Base-by-base conservation (phyloP, 208 protist genomes). In the Lotmaria passim region DNA sequence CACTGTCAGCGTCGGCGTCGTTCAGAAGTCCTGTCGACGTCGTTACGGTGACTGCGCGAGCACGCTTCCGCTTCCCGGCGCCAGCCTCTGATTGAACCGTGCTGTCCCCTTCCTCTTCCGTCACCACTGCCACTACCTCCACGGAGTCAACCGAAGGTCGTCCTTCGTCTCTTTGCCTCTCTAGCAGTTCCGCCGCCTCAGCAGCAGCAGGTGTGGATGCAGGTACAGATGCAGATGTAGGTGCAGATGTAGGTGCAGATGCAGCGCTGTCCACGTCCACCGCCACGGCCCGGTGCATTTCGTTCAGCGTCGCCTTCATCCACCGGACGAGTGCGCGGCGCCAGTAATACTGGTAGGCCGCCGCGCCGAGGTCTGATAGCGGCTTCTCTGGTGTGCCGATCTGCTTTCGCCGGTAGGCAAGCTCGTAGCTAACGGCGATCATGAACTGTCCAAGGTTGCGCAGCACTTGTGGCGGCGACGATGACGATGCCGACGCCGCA, bases 321-420 rank as follows among this genome's bases (percentile, higher is more conserved):
- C 91, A 96, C 26, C 51, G 52, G 41, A 94, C 52, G 8, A 96
- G 63, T 23, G 75, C 64, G 10, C 73, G 66, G 15, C 72, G 77
- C 97, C 97, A 99, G 73, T 96, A 98, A 24, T 87, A 89, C 23
- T 92, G 73, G 73, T 98, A 99, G 21, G 87, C 87, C 0, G 93
- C 69, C 33, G 92, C 78, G 15, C 99, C 99, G 15, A 99, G 88
- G 81, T 99, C 99, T 19, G 96, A 99, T 7, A 99, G 94, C 10
- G 99, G 99, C 75, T 94, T 96, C 76, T 99, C 99, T 24, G 99
- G 99, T 6, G 95, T 96, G 26, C 99, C 98, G 11, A 98, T 76
- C 50, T 98, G 94, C 24, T 81, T 67, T 41, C 99, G 96, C 0
- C 90, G 92, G 80, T 98, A 98, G 8, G 97, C 97, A 0, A 99